These are phyloP conservation scores for Solanum gracilifrons DNA, from an alignment of 257 asterid species.

Conservation along the genomic window DNA sequence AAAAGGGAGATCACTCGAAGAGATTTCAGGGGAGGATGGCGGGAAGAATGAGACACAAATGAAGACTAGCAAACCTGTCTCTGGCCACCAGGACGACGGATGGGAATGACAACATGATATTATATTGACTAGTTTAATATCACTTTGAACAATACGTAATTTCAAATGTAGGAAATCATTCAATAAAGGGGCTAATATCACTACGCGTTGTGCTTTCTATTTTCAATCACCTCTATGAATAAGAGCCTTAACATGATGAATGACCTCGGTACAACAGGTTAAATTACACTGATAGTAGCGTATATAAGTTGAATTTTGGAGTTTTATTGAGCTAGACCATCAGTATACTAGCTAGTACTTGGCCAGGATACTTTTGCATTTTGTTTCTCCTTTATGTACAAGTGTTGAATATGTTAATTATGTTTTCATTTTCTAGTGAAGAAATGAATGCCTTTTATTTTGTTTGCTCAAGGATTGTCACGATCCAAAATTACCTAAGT, in stretches of 20 bases:
- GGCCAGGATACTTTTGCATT: neutral
- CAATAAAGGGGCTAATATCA: neutral
- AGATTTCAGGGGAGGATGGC: constrained; percentile 30
- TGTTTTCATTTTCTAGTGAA: neutral
- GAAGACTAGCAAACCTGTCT: neutral
- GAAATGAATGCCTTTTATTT: neutral
- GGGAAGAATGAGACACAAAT: neutral
- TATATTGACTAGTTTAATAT: neutral
- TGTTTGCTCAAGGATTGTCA: neutral
- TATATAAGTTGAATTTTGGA: neutral
- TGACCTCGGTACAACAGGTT: neutral
- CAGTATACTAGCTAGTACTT: neutral
- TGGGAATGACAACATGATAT: neutral
- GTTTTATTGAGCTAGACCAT: neutral
- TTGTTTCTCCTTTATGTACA: neutral
- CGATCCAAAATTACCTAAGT: neutral
- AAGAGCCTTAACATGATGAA: neutral
- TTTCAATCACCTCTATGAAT: neutral
- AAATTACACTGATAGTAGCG: neutral
- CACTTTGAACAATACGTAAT: neutral
- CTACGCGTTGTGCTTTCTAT: neutral
- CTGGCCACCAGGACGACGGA: neutral
- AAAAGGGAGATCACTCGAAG: constrained; percentile 33
- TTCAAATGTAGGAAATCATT: neutral
- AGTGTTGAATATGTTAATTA: neutral